phyloP scores from a whole-genome alignment of 1,284 basidiomycete genomes.

The Boletellus deceptivus region DNA sequence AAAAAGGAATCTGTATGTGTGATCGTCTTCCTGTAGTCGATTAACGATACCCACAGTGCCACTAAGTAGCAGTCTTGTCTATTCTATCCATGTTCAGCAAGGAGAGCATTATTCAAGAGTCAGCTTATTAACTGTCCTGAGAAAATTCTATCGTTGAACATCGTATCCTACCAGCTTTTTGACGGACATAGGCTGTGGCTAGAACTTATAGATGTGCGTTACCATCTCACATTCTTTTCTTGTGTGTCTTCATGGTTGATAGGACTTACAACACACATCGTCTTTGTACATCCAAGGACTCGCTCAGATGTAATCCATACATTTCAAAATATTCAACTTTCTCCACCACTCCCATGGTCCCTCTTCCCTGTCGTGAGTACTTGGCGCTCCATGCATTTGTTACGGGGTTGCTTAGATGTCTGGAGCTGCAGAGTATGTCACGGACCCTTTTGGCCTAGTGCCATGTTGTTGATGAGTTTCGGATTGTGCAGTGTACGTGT shows the following conservation, averaged over 20 bases:
- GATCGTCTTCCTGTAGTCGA: neutral
- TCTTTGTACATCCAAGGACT: neutral
- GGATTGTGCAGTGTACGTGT: too few species aligned
- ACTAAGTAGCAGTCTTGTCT: neutral
- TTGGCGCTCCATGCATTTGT: slow-evolving; percentile 4
- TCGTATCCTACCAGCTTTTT: neutral
- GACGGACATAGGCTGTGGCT: slow-evolving; percentile 2
- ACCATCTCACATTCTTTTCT: neutral
- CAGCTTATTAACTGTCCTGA: neutral
- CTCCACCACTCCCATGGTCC: neutral
- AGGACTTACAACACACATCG: neutral
- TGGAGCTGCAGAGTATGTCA: neutral
- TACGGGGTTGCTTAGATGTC: slow-evolving; percentile 6
- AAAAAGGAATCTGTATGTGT: neutral
- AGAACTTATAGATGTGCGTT: slow-evolving; percentile 1
- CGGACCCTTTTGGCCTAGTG: neutral
- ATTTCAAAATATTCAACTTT: neutral
- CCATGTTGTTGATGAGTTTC: too few species aligned
- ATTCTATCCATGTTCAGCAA: neutral
- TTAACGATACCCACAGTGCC: neutral
- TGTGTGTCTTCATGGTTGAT: neutral
- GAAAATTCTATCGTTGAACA: slow-evolving; percentile 5
- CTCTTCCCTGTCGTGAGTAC: neutral
- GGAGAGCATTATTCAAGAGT: neutral
- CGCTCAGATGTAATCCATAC: neutral